Evolutionary conservation across 345 rosid species (phyloP).

Genomic region (Dimocarpus longan): DNA sequence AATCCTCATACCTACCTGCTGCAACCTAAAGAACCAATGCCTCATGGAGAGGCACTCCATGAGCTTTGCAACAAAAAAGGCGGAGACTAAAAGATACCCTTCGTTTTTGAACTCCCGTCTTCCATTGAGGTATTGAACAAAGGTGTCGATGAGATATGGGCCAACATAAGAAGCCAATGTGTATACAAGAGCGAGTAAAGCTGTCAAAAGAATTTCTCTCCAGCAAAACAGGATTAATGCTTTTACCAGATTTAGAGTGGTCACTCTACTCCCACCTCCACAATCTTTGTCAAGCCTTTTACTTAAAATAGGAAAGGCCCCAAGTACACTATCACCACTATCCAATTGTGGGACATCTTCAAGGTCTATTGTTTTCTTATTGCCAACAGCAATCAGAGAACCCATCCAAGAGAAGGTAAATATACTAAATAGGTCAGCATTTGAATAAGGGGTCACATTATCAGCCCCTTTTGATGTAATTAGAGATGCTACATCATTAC

Average conservation of each 20-base stretch:
- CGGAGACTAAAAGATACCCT: conserved; percentile 52
- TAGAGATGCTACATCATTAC: conserved; percentile 12
- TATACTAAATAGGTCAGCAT: conserved; percentile 43
- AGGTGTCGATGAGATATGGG: conserved; percentile 55
- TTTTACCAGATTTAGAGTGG: conserved; percentile 47
- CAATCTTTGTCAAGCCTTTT: conserved; percentile 44
- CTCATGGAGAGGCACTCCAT: conserved; percentile 56
- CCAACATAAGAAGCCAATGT: conserved; percentile 56
- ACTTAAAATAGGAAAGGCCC: conserved; percentile 40
- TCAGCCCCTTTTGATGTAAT: conserved; percentile 36
- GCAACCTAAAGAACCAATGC: conserved; percentile 61
- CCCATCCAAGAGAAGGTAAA: conserved; percentile 64
- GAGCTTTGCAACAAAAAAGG: conserved; percentile 59
- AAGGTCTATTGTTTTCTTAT: conserved; percentile 52
- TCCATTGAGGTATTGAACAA: conserved; percentile 60
- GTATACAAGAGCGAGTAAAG: conserved; percentile 35
- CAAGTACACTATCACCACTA: conserved; percentile 43
- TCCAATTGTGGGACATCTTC: conserved; percentile 70
- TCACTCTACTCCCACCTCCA: conserved; percentile 32
- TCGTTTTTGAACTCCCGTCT: conserved; percentile 42
- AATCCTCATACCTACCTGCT: conserved; percentile 49
- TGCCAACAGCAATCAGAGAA: conserved; percentile 54
- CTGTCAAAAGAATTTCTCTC: conserved; percentile 27
- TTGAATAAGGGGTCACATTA: conserved; percentile 46
- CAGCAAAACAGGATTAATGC: conserved; percentile 36